These are phyloP conservation scores for Sugiyamaella sp. DNA, from an alignment of 1,139 yeast species.

Conservation along the genomic window DNA sequence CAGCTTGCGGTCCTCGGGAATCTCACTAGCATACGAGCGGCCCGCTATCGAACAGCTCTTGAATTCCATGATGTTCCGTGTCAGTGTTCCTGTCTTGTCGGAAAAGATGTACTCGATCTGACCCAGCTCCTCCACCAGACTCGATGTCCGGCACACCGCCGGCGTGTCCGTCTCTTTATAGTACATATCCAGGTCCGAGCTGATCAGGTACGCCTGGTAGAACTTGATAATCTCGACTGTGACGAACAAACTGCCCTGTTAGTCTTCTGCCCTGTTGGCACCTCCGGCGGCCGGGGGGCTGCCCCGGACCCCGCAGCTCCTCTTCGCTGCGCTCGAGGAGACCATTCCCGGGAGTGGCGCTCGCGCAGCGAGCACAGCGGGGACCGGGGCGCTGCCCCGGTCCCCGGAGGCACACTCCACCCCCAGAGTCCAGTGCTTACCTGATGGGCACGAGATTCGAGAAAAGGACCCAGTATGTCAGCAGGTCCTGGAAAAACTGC, in stretches of 20 bases:
- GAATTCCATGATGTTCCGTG: constrained; percentile 95
- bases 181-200: constrained; percentile 93
- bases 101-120: constrained; percentile 94
- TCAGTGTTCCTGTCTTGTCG: constrained; percentile 95
- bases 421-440: constrained; percentile 14
- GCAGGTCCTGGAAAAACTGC: constrained; percentile 79
- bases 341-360: background rate
- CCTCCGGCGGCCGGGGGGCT: background rate
- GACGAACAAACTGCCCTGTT: constrained; percentile 60
- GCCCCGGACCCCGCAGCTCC: constrained; percentile 1
- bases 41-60: constrained; percentile 95
- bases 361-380: background rate
- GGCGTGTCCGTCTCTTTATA: constrained; percentile 88
- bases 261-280: background rate
- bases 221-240: constrained; percentile 95
- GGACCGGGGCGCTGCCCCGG: background rate
- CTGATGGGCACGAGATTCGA: constrained; percentile 96
- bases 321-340: too few species aligned
- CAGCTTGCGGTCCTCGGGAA: constrained; percentile 88
- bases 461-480: constrained; percentile 94
- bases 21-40: constrained; percentile 78
- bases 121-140: constrained; percentile 93
- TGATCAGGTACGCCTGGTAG: constrained; percentile 91
- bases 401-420: background rate
- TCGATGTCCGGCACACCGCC: constrained; percentile 91